Evolutionary conservation across 176 grass and related monocot species (phyloP).

Genomic region (Elymus sibiricus): DNA sequence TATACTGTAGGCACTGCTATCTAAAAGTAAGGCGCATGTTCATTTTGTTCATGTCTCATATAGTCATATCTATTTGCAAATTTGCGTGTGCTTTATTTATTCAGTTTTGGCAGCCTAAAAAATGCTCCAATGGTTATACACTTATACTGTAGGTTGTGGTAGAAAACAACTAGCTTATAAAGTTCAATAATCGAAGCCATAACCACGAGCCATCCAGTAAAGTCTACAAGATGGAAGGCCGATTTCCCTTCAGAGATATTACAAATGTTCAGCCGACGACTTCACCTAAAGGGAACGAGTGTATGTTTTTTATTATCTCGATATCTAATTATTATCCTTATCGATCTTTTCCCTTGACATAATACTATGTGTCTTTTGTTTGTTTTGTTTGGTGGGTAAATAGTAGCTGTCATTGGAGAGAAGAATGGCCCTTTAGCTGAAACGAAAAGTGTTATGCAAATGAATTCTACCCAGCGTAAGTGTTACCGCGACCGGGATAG

Average conservation of each 20-base stretch:
- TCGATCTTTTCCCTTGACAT: neutral
- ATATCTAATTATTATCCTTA: neutral
- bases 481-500: neutral
- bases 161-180: no score
- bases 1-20: no score
- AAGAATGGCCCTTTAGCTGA: neutral
- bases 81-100: no score
- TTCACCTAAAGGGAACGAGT: neutral
- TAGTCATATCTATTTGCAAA: no score
- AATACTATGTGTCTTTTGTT: neutral
- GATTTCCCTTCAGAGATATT: no score
- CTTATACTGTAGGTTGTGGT: no score
- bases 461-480: neutral
- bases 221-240: neutral
- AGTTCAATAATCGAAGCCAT: no score
- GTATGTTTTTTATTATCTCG: neutral
- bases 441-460: neutral
- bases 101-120: no score
- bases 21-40: no score
- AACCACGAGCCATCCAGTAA: neutral
- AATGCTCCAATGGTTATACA: no score
- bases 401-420: neutral
- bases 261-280: neutral
- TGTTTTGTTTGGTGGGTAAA: no score
- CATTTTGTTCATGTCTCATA: no score